phyloP scores from a whole-genome alignment of 257 asterid genomes.

The Primulina tabacum region DNA sequence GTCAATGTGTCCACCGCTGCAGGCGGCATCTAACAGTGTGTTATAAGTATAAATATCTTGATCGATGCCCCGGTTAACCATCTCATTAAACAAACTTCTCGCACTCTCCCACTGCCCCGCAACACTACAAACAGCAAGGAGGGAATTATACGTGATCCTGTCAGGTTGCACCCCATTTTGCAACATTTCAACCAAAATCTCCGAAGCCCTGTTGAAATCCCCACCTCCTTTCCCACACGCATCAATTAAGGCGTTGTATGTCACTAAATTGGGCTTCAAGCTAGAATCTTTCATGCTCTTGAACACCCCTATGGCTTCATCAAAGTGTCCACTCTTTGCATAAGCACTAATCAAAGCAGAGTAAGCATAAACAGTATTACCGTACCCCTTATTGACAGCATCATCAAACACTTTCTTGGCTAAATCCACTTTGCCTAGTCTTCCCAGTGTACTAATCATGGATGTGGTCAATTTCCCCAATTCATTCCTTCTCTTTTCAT shows the following conservation, averaged over 20 bases:
- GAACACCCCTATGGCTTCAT: conserved; percentile 70
- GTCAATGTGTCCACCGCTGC: conserved; percentile 77
- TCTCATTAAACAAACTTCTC: conserved; percentile 60
- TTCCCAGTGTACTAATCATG: conserved; percentile 90
- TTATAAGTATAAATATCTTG: conserved; percentile 89
- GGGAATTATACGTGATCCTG: conserved; percentile 86
- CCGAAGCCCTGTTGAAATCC: conserved; percentile 74
- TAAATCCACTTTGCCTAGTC: conserved; percentile 77
- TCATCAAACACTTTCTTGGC: conserved; percentile 65
- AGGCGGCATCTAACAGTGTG: conserved; percentile 83
- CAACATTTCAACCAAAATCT: conserved; percentile 68
- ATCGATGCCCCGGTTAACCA: conserved; percentile 68
- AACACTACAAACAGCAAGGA: conserved; percentile 90
- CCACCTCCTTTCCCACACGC: conserved; percentile 99
- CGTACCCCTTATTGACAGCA: conserved; percentile 71
- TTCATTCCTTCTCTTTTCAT: conserved; percentile 57
- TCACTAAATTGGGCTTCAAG: conserved; percentile 85
- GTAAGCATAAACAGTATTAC: conserved; percentile 79
- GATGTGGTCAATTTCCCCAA: conserved; percentile 80
- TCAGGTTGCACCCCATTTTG: conserved; percentile 74
- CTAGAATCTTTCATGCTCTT: conserved; percentile 69
- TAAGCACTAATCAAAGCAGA: conserved; percentile 86
- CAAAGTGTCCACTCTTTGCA: conserved; percentile 80
- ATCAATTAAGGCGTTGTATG: conserved; percentile 84
- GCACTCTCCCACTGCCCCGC: conserved; percentile 87